Percentiles rank a stretch among this genome's conserved stretches.
These are phyloP conservation scores for Phaseolus coccineus DNA, from an alignment of 331 rosid genomes.

Conservation along the genomic window DNA sequence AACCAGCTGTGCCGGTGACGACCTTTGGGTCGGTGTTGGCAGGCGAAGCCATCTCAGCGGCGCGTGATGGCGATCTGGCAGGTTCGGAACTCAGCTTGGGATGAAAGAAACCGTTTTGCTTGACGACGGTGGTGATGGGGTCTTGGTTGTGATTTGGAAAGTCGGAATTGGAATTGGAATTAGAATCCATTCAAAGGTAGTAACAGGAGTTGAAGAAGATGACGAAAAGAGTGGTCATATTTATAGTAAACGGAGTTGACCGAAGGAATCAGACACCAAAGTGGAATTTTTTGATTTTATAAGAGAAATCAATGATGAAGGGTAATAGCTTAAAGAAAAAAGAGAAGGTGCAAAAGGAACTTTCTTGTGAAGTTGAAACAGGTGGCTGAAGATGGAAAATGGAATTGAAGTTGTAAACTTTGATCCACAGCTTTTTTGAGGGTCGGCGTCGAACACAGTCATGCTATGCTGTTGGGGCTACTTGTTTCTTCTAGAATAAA, in stretches of 20 bases:
- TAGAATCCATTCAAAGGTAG: neutral
- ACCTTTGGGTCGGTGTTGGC: conserved; percentile 52
- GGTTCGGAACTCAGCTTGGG: conserved; percentile 29
- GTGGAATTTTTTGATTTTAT: conserved; percentile 15
- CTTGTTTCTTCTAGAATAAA: conserved; percentile 43
- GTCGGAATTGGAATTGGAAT: neutral
- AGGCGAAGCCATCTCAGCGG: neutral
- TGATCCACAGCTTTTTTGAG: conserved; percentile 7
- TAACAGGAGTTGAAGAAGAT: conserved; percentile 11
- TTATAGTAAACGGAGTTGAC: conserved; percentile 54
- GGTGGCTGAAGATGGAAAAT: conserved; percentile 7
- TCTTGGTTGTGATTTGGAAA: neutral
- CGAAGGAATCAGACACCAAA: conserved; percentile 26
- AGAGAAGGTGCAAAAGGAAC: neutral
- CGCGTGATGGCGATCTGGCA: neutral
- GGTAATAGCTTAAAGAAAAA: neutral
- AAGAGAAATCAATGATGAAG: neutral
- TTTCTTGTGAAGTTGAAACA: conserved; percentile 18
- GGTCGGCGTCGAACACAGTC: conserved; percentile 38
- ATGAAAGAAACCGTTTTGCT: neutral
- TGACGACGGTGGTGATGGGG: neutral
- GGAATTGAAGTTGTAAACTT: neutral
- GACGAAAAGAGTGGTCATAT: conserved; percentile 6
- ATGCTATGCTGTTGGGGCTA: neutral
- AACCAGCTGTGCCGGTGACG: conserved; percentile 67